Percentiles rank a stretch among this genome's conserved stretches.
These are phyloP conservation scores for Pyrus bretschneideri DNA, from an alignment of 306 rosid genomes.

Conservation along the genomic window DNA sequence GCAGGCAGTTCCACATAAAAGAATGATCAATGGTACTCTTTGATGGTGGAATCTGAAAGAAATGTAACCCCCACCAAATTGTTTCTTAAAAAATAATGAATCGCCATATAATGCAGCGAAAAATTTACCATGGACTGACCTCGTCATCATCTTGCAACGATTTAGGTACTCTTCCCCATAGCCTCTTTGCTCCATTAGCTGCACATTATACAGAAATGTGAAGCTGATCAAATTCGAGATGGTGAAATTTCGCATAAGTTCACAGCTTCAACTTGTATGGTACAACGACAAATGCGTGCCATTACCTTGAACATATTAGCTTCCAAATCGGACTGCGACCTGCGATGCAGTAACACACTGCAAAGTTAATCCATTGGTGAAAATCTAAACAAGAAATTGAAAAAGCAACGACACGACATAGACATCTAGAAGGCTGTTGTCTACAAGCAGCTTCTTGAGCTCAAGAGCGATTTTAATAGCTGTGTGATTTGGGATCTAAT, in stretches of 20 bases:
- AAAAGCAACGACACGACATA: slow-evolving; percentile 15
- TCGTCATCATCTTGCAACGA: slow-evolving; percentile 93
- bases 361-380: neutral
- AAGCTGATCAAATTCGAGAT: slow-evolving; percentile 5
- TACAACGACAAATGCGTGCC: neutral
- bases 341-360: slow-evolving; percentile 28
- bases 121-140: slow-evolving; percentile 29
- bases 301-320: slow-evolving; percentile 76
- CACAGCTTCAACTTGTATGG: neutral
- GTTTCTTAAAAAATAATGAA: neutral
- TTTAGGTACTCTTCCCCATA: slow-evolving; percentile 80
- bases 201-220: slow-evolving; percentile 24
- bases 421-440: slow-evolving; percentile 95
- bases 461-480: slow-evolving; percentile 81
- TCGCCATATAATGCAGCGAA: neutral
- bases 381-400: neutral
- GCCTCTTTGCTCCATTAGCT: slow-evolving; percentile 93
- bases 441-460: slow-evolving; percentile 86
- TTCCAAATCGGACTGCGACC: slow-evolving; percentile 85
- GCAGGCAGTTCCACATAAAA: slow-evolving; percentile 96
- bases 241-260: neutral
- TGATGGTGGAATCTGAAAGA: slow-evolving; percentile 81
- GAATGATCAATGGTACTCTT: slow-evolving; percentile 84
- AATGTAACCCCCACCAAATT: neutral
- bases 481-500: slow-evolving; percentile 82